phyloP scores from a whole-genome alignment of 1,284 basidiomycete species.

The Ustilago nuda region DNA sequence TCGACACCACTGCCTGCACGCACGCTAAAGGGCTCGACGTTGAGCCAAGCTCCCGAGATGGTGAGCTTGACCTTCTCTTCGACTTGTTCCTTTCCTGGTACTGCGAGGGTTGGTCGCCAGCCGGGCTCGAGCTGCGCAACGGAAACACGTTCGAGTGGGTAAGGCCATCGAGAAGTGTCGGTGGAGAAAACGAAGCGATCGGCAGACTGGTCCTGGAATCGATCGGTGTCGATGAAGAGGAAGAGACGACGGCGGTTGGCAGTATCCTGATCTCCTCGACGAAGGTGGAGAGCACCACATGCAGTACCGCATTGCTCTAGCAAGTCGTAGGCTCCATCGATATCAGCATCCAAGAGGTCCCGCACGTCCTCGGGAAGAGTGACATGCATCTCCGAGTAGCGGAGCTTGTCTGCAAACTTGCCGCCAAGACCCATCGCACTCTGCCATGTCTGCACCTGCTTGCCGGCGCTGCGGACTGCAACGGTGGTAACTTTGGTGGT shows the following conservation, averaged over 20 bases:
- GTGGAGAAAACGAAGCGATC: conserved; percentile 59
- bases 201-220: conserved; percentile 48
- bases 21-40: conserved; percentile 26
- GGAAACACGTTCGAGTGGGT: conserved; percentile 50
- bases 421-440: conserved; percentile 81
- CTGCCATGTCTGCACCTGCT: conserved; percentile 85
- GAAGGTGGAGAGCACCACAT: conserved; percentile 84
- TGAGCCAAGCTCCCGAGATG: conserved; percentile 47
- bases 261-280: conserved; percentile 72
- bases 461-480: conserved; percentile 77
- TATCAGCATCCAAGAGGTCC: conserved; percentile 79
- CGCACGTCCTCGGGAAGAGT: conserved; percentile 73
- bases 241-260: conserved; percentile 65
- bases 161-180: conserved; percentile 52
- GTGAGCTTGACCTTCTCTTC: conserved; percentile 44
- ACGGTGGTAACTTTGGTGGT: conserved; percentile 74
- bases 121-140: conserved; percentile 48
- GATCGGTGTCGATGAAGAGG: conserved; percentile 59
- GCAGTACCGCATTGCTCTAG: conserved; percentile 90
- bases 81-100: conserved; percentile 19
- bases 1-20: conserved; percentile 26
- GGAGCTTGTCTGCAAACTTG: conserved; percentile 76
- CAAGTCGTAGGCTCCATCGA: conserved; percentile 82
- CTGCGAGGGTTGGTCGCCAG: conserved; percentile 49
- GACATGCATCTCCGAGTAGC: conserved; percentile 79